phyloP scores from a whole-genome alignment of 345 rosid genomes.

The Raphanus sativus region DNA sequence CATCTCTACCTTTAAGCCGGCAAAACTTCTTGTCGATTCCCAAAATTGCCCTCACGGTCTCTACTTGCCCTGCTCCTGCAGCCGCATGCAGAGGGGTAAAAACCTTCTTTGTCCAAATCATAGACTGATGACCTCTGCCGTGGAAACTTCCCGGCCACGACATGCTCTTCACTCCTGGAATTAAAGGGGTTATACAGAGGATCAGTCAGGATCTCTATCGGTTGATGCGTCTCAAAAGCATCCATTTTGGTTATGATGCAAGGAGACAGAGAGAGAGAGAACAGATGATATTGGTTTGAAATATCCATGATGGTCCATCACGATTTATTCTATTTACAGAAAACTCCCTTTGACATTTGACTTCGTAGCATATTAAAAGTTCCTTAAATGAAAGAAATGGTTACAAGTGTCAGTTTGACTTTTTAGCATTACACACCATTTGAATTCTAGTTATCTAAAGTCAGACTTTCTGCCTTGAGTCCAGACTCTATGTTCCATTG shows the following conservation, averaged over 20 bases:
- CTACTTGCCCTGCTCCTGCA: slow-evolving; percentile 42
- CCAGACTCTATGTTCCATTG: not conserved
- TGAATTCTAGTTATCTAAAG: not conserved
- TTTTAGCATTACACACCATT: too few species aligned
- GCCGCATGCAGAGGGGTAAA: slow-evolving; percentile 50
- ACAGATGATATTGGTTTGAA: not conserved
- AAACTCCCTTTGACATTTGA: not conserved
- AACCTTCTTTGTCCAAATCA: slow-evolving; percentile 46
- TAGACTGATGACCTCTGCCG: slow-evolving; percentile 39
- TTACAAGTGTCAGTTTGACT: not conserved
- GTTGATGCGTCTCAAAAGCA: not conserved
- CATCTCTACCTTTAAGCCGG: slow-evolving; percentile 39
- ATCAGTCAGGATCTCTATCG: not conserved
- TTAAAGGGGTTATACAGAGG: not conserved
- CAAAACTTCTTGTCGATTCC: slow-evolving; percentile 39
- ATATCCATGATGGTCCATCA: not conserved
- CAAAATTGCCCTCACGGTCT: slow-evolving; percentile 40
- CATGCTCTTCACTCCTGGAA: slow-evolving; percentile 25
- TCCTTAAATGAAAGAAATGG: not conserved
- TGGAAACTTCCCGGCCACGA: slow-evolving; percentile 36
- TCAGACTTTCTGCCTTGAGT: not conserved
- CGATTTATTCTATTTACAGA: not conserved
- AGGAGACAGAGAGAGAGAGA: not conserved
- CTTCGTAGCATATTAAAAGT: not conserved
- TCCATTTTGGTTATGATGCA: not conserved